Evolutionary conservation across 495 filamentous ascomycete species (phyloP).

Genomic region (Hypoxylon subgilvum): DNA sequence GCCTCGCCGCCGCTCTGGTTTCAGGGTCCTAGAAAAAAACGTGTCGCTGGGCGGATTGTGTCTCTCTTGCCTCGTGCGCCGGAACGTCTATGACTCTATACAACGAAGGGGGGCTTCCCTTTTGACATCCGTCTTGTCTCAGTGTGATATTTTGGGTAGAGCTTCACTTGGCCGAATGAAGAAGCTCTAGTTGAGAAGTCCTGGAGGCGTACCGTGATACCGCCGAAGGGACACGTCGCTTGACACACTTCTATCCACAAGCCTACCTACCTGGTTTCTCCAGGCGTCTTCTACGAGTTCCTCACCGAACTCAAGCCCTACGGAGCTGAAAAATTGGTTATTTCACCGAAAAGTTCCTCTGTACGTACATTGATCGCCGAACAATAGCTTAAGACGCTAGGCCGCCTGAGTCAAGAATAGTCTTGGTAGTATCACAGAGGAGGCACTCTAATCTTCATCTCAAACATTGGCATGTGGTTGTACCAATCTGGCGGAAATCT

Average conservation of each 20-base stretch:
- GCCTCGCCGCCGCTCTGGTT: not conserved
- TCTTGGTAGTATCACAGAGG: too few species aligned
- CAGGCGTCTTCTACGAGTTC: not conserved
- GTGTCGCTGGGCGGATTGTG: too few species aligned
- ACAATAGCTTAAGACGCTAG: too few species aligned
- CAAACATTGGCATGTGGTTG: not conserved
- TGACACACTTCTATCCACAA: conserved; percentile 1
- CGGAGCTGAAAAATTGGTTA: conserved; percentile 1
- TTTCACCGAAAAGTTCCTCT: conserved; percentile 1
- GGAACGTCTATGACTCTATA: too few species aligned
- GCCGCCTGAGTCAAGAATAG: too few species aligned
- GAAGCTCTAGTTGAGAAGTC: not conserved
- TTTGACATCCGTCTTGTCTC: too few species aligned
- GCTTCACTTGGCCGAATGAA: too few species aligned
- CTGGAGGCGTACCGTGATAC: conserved; percentile 25
- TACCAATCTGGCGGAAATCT: not conserved
- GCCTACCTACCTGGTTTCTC: conserved; percentile 3
- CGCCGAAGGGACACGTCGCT: conserved; percentile 11
- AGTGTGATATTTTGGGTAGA: too few species aligned
- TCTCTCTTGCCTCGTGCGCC: too few species aligned
- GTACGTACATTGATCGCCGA: too few species aligned
- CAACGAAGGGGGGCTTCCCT: too few species aligned
- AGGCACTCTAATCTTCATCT: too few species aligned
- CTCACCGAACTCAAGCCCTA: not conserved
- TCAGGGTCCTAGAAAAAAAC: not conserved